Base-by-base conservation (phyloP, 805 yeast genomes). In the Cyberlindnera samutprakarnensis region DNA sequence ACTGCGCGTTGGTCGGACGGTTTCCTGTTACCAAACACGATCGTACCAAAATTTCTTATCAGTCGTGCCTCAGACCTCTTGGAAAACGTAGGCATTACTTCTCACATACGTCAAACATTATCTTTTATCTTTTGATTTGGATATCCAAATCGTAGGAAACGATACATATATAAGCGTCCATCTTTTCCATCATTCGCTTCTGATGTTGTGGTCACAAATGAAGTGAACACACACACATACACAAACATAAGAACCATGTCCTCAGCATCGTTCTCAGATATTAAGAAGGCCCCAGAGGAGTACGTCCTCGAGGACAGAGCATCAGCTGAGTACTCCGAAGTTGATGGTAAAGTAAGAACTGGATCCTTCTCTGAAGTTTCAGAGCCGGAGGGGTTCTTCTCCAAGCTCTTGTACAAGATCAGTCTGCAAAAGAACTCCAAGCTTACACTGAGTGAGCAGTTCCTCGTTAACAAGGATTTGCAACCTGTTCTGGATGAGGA, bases 401-500 rank as follows among this genome's bases (percentile, higher is more conserved):
- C 11, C 14, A 39, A 29, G 21, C 32, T 35, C 16, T 31, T 41
- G 9, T 33, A 43, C 30, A 33, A 32, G 31, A 24, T 44, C 20
- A 38, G 47, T 2, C 27, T 47, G 8, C 50, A 47, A 20, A 43
- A 42, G 30, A 46, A 41, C 21, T 39, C 49, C 6, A 31, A 63
- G 13, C 61, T 79, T 22, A 61, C 82, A 0, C 44, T 73, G 5
- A 47, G 73, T 3, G 85, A 83, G 46, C 64, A 78, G 44, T 86
- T 81, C 47, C 63, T 86, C 26, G 73, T 68, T 49, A 85, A 85
- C 56, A 64, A 69, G 42, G 96, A 86, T 60, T 64, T 86, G 47
- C 71, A 75, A 42, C 95, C 95, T 0, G 86, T 85, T 4, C 32
- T 49, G 10, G 87, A 83, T 51, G 66, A 60, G 11, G 70, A 60